Conservation (phyloP, 768 basidiomycete species). For the Tulasnella sp. region DNA sequence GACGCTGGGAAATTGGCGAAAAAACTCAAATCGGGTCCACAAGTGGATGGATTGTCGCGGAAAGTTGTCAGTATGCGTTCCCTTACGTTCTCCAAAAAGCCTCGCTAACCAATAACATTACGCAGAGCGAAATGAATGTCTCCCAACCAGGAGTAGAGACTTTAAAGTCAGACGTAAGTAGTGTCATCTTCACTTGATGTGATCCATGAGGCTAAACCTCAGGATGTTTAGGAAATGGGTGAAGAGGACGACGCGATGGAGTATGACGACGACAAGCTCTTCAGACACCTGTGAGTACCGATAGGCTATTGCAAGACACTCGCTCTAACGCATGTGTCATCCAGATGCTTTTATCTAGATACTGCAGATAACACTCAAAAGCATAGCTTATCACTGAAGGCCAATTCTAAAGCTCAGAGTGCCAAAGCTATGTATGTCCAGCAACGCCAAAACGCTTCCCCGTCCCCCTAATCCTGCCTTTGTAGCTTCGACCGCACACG, state of each 20-base stretch:
- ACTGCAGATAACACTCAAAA: slow-evolving; percentile 58
- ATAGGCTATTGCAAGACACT: not conserved
- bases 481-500: not conserved
- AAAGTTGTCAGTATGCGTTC: not conserved
- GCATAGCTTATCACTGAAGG: slow-evolving; percentile 51
- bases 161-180: not conserved
- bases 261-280: slow-evolving; percentile 71
- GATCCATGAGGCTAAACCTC: not conserved
- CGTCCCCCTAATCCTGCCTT: no score
- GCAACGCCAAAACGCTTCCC: no score
- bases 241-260: slow-evolving; percentile 56
- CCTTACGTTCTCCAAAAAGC: not conserved
- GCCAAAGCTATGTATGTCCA: no score
- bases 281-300: slow-evolving; percentile 62
- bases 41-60: slow-evolving; percentile 13
- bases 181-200: not conserved
- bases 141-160: not conserved
- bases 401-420: slow-evolving; percentile 26
- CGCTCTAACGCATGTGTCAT: slow-evolving; percentile 7
- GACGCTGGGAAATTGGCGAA: slow-evolving; percentile 37
- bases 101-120: not conserved
- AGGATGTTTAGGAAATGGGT: slow-evolving; percentile 43
- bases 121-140: slow-evolving; percentile 6
- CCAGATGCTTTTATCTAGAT: slow-evolving; percentile 83
- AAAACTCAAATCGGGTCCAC: slow-evolving; percentile 19